Evolutionary conservation across 1,284 basidiomycete genomes (phyloP), one percentile per base, ranked within the genome.

Genomic region (Irpex sp.): DNA sequence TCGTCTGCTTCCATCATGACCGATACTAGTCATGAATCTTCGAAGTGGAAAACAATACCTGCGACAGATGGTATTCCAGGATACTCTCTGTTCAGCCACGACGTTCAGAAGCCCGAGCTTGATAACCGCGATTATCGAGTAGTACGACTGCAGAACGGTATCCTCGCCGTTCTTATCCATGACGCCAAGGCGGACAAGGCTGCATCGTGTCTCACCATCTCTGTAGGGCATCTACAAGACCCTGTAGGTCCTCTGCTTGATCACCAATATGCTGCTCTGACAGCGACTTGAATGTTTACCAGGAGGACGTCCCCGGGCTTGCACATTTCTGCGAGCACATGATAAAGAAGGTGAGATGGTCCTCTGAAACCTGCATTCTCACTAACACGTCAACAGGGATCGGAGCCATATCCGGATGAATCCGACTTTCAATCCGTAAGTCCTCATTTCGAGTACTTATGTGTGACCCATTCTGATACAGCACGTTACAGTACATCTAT

Each of bases 291-390:
- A 3, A 26, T 26, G 26, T 26, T 26, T 26, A 21, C 26, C 48
- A 79, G 76, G 72, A 72, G 44, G 79, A 81, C 67, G 70, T 79
- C 19, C 78, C 75, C 15, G 82, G 83, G 38, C 73, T 82, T 48
- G 82, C 83, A 38, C 81, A 84, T 68, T 83, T 82, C 65, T 81
- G 86, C 74, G 88, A 90, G 74, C 88, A 90, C 67, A 77, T 91
- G 70, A 79, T 89, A 64, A 69, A 67, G 51, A 75, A 75, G 70
- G 74, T 69, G 31, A 26, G 38, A 60, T 37, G 13, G 34, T 26
- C 7, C 21, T 26, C 26, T 26, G 26, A 26, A 26, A 26, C 3
- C 3, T 26, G 5, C 34, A 15, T 34, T 56, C 6, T 13, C 26
- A 56, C 54, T 56, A 56, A 15, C 21, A 15, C n/a, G n/a, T 21